Evolutionary conservation across 805 yeast genomes (phyloP), one percentile per base, ranked within the genome.

Genomic region (Nadsonia fulvescens): DNA sequence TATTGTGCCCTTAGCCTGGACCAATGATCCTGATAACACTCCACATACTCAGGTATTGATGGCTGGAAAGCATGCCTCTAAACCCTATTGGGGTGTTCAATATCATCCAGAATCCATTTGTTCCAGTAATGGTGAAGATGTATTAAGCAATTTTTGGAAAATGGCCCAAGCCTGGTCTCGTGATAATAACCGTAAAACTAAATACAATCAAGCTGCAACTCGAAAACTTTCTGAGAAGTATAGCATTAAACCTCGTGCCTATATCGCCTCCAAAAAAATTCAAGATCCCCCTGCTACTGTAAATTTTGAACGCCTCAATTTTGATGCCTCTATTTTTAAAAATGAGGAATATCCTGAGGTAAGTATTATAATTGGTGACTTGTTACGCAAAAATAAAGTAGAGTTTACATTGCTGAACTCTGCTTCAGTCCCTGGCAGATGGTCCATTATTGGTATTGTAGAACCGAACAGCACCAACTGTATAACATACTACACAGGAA

Each of bases 61-160:
- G 99, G 93, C 92, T 1, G 89, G 63, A 0, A 62, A 54, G 41
- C 83, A 78, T 40, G 37, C 25, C 0, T 11, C 18, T 0, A 49
- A 53, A 12, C 95, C 95, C 0, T 76, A 75, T 53, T 86, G 58
- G 46, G 98, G 93, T 1, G 95, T 89, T 2, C 99, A 89, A 42
- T 91, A 83, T 42, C 99, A 89, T 42, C 98, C 98, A 0, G 99
- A 89, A 43, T 81, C 94, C 1, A 68, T 86, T 20, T 79, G 93
- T 39, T 81, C 95, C 0, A 54, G 58, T 8, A 39, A 52, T 24
- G 98, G 98, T 2, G 57, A 43, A 2, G 39, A 45, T 7, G 45
- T 89, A 27, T 47, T 83, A 4, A 35, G 38, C 6, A 77, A 76
- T 42, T 86, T 86, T 44, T 67, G 73, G 58, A 15, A 22, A 1